Conservation (phyloP, 495 filamentous ascomycete species). For the Penicillium angulare region DNA sequence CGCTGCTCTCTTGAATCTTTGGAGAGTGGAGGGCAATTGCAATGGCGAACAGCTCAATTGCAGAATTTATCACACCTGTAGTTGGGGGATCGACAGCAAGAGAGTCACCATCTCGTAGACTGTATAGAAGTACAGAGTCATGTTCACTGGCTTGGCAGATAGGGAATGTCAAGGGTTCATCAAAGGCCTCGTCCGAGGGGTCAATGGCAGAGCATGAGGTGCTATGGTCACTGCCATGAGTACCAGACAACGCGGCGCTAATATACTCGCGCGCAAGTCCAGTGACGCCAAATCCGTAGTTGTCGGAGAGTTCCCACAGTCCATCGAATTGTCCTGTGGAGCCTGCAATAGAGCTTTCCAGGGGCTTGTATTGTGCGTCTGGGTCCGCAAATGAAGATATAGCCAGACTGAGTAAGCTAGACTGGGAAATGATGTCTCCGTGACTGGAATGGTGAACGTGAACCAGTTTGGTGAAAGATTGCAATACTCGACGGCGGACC, state of each 20-base stretch:
- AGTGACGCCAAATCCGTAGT: slow-evolving; percentile 89
- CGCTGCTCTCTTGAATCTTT: slow-evolving; percentile 91
- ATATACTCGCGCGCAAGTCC: slow-evolving; percentile 79
- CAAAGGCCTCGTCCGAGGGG: slow-evolving; percentile 66
- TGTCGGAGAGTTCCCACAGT: slow-evolving; percentile 93
- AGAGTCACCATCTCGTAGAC: slow-evolving; percentile 44
- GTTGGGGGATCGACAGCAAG: slow-evolving; percentile 75
- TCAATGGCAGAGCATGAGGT: slow-evolving; percentile 60
- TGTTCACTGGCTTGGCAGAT: slow-evolving; percentile 83
- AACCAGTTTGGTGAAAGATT: slow-evolving; percentile 90
- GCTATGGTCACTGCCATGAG: slow-evolving; percentile 57
- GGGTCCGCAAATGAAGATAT: slow-evolving; percentile 92
- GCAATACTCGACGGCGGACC: slow-evolving; percentile 88
- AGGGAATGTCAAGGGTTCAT: slow-evolving; percentile 68
- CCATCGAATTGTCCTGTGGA: slow-evolving; percentile 88
- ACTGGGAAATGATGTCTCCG: slow-evolving; percentile 81
- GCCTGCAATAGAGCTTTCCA: slow-evolving; percentile 90
- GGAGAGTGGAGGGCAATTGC: slow-evolving; percentile 82
- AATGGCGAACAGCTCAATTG: slow-evolving; percentile 87
- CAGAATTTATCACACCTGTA: slow-evolving; percentile 91
- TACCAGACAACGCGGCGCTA: slow-evolving; percentile 65
- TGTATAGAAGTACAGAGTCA: slow-evolving; percentile 81
- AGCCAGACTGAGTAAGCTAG: slow-evolving; percentile 89
- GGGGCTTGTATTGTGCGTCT: slow-evolving; percentile 76
- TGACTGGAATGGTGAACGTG: slow-evolving; percentile 78